Base-by-base conservation (phyloP, 768 basidiomycete species). In the Boletus reticuloceps region DNA sequence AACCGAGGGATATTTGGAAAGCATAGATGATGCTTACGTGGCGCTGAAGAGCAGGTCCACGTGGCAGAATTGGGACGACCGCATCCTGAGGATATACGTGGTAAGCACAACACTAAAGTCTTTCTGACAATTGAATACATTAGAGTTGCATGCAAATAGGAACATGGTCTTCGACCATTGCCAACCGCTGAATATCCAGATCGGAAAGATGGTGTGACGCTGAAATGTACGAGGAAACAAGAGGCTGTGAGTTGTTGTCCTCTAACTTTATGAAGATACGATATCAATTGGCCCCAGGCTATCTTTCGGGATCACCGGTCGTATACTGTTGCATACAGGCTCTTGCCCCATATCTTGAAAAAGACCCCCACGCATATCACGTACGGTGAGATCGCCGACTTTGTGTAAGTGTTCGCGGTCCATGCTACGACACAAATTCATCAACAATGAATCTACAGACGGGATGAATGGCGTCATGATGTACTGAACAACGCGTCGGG, bases 141-240 rank as follows among this genome's bases (percentile, higher is more conserved):
- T 16, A 17, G 36, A 12, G 10, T 11, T 25, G 36, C 22, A 25
- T 25, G 22, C 22, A 27, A 31, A 52, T 46, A 59, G 54, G 37
- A 49, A 6, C 38, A 55, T 12, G 58, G 54, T 5, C 38, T 59
- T 49, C 51, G 45, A 27, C 31, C 56, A 6, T 37, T 54, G 25
- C 57, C 53, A 1, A 54, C 57, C 12, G 40, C 29, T 2, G 53
- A 58, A n/a, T 51, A 58, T 4, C 49, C 53, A 2, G 45, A 58
- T 5, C 31, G 2, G 4, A 32, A 22, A 11, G 20, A 47, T 2
- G 57, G 57, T 2, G 57, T 58, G 20, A 54, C 57, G 10, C 47
- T 59, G 22, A 56, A 56, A 16, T 52, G 47, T 13, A 55, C 50
- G 5, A 55, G 6, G 4, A 55, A 31, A 19, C 58, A 58, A 29